Conservation (phyloP, 176 grass and related monocot species). For the Cenchrus americanus region DNA sequence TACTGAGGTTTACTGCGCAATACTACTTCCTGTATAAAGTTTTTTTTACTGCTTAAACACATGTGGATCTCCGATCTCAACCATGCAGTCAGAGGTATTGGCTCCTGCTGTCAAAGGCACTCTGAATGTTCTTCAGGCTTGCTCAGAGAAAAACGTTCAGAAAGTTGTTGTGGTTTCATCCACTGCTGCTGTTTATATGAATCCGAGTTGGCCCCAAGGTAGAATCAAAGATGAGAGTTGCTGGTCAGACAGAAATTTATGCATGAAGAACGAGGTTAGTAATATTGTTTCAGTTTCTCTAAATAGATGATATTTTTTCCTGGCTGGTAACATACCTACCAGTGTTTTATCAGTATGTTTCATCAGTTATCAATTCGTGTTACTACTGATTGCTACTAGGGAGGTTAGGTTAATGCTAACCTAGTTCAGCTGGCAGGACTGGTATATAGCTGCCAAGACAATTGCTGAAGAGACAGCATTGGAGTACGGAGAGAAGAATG, state of each 20-base stretch:
- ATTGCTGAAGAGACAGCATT: conserved; percentile 46
- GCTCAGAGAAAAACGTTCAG: conserved; percentile 21
- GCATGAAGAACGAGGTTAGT: conserved; percentile 39
- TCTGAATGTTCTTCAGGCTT: conserved; percentile 46
- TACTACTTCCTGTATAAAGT: background rate
- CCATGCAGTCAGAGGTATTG: conserved; percentile 45
- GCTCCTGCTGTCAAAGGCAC: conserved; percentile 48
- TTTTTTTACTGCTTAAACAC: background rate
- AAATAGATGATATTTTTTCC: too few relatives aligned
- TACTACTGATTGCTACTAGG: background rate
- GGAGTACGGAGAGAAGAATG: conserved; percentile 44
- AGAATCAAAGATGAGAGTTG: conserved; percentile 47
- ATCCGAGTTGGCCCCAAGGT: conserved; percentile 45
- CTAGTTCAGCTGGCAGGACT: conserved; percentile 34
- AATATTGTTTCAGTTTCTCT: background rate
- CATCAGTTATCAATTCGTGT: background rate
- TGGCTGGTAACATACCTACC: too few relatives aligned
- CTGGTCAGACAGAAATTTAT: conserved; percentile 50
- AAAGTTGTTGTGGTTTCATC: conserved; percentile 54
- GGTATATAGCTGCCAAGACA: conserved; percentile 51
- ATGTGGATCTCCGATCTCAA: too few relatives aligned
- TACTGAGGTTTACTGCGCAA: background rate
- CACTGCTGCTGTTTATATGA: conserved; percentile 23
- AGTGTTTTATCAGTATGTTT: too few relatives aligned
- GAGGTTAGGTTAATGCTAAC: background rate